Conservation (phyloP, 257 asterid genomes). For the Jacaranda mimosifolia region DNA sequence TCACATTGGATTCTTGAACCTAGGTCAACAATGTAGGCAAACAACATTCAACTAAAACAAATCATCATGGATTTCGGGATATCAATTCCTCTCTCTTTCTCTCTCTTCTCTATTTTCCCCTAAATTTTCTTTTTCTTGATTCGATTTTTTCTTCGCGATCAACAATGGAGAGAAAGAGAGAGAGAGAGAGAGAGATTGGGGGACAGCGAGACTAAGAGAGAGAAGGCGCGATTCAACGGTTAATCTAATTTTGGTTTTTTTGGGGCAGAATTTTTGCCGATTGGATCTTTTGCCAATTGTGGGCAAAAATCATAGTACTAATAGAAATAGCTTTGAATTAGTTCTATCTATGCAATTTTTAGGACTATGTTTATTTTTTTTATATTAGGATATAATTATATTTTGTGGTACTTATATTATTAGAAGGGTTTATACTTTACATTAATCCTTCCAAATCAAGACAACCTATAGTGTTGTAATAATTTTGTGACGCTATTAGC, state of each 20-base stretch:
- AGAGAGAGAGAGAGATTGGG: constrained; percentile 11
- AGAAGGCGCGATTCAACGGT: constrained; percentile 57
- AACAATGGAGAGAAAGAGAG: constrained; percentile 39
- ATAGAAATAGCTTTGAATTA: constrained; percentile 12
- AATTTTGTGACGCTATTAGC: constrained; percentile 13
- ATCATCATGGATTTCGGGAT: constrained; percentile 30
- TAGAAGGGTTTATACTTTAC: neutral
- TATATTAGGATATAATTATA: neutral
- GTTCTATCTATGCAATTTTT: neutral
- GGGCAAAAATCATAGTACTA: neutral
- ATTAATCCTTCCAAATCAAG: neutral
- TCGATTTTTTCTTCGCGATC: constrained; percentile 43
- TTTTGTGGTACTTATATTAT: neutral
- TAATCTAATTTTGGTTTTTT: constrained; percentile 45
- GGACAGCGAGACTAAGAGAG: constrained; percentile 44
- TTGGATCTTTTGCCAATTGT: constrained; percentile 8
- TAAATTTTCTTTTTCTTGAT: constrained; percentile 2
- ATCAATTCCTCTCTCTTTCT: neutral
- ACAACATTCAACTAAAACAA: constrained; percentile 29
- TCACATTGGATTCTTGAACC: constrained; percentile 42
- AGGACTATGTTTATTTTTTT: neutral
- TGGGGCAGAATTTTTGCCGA: neutral
- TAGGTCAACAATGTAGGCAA: constrained; percentile 37
- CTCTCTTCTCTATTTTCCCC: constrained; percentile 31
- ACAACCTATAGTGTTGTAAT: neutral